Base-by-base conservation (phyloP, 2,329 filamentous ascomycete genomes). In the Macrophomina pseudophaseolina region DNA sequence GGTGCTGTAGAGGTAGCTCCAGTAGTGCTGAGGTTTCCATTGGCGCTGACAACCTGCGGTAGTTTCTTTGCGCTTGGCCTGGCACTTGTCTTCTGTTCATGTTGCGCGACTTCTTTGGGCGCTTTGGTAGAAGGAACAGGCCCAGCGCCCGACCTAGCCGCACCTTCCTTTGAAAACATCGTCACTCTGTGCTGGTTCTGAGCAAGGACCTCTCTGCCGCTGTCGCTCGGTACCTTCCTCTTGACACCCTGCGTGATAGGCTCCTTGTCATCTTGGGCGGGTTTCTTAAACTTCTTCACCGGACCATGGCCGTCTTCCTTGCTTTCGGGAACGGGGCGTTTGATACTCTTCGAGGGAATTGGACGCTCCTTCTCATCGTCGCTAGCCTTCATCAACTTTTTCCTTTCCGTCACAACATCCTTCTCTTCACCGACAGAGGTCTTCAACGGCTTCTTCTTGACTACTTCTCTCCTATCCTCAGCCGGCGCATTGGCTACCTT, bases 311-410 rank as follows among this genome's bases (percentile, higher is more conserved):
- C 33, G 68, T 66, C 60, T 68, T 67, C 65, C 69, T 74, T 66
- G 70, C 72, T 66, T 68, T 74, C n/a, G 67, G 68, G 4, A 30
- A 46, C 35, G 9, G 52, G 48, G 14, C 60, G 80, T 80, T n/a
- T 76, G 68, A 23, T 72, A 65, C 42, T 67, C 68, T 58, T 70
- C 67, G 66, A 78, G 71, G 30, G 68, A 66, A 60, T 75, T 72
- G 32, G 18, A 16, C 54, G 59, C 11, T 48, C 59, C 14, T 54
- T 63, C 73, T 33, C 68, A 64, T 74, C 74, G 59, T 78, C 82
- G 23, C 82, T 78, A 72, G 82, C 75, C 66, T 82, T 77, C 71
- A 81, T 83, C 14, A 79, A 76, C 30, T 80, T 84, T 14, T 79
- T 73, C 72, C 80, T 82, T 74, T 85, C 85, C 49, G 76, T 12